phyloP scores from a whole-genome alignment of 2,329 filamentous ascomycete genomes.

The Trichoderma sp. region DNA sequence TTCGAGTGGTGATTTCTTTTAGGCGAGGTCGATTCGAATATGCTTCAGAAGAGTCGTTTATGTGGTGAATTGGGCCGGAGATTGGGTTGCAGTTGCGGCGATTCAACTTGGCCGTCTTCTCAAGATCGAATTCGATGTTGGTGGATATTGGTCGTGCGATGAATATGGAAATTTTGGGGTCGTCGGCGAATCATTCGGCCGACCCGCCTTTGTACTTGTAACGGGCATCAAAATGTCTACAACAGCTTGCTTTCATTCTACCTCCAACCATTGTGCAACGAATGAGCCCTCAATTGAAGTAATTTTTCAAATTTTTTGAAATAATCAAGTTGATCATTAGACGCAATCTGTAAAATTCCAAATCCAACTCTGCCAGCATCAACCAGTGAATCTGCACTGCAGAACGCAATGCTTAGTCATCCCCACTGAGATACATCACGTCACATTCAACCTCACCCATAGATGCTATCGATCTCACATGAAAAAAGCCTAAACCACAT shows the following conservation, averaged over 20 bases:
- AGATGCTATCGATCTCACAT: background rate
- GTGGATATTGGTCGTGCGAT: conserved; percentile 3
- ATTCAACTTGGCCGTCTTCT: background rate
- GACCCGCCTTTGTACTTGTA: background rate
- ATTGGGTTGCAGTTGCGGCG: background rate
- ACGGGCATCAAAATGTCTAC: background rate
- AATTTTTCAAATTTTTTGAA: fast-evolving
- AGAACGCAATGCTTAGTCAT: background rate
- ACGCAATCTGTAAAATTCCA: fast-evolving
- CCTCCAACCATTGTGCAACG: background rate
- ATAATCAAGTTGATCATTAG: fast-evolving
- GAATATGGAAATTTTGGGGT: conserved; percentile 19
- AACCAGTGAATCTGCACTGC: background rate
- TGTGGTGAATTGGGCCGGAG: background rate
- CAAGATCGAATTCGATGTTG: background rate
- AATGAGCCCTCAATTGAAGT: background rate
- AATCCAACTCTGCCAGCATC: background rate
- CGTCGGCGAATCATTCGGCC: conserved; percentile 22
- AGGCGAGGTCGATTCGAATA: background rate
- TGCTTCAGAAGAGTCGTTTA: background rate
- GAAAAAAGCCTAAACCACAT: background rate
- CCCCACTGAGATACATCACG: background rate
- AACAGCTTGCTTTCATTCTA: background rate
- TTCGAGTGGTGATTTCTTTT: background rate
- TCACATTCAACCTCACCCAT: background rate